phyloP scores from a whole-genome alignment of 345 rosid genomes.

The Rubroshorea leprosula region DNA sequence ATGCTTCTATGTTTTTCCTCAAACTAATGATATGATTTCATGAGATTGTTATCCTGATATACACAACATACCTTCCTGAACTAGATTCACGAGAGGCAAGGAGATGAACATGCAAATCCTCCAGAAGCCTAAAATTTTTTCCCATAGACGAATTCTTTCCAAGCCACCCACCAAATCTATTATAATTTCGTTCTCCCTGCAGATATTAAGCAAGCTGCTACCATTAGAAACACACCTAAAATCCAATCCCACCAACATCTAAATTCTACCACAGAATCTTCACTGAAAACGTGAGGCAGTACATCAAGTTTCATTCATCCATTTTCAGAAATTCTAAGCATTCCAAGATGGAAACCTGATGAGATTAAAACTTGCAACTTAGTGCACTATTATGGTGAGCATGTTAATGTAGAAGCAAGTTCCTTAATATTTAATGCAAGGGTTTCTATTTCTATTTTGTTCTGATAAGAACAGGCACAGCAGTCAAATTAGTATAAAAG shows the following conservation, averaged over 20 bases:
- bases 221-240: not conserved
- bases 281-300: no score
- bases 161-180: constrained; percentile 96
- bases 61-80: constrained; percentile 59
- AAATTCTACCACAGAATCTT: constrained; percentile 1
- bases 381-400: no score
- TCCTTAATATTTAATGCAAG: constrained; percentile 4
- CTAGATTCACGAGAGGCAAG: constrained; percentile 88
- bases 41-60: no score
- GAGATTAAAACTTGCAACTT: no score
- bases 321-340: no score
- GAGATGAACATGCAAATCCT: constrained; percentile 85
- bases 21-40: not conserved
- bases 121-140: constrained; percentile 81
- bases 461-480: no score
- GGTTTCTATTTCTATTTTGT: no score
- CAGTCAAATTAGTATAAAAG: not conserved
- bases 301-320: no score
- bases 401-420: not conserved
- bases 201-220: constrained; percentile 10
- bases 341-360: no score
- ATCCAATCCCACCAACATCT: not conserved
- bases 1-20: not conserved
- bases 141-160: constrained; percentile 90
- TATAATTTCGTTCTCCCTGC: constrained; percentile 95